A percentile compares a stretch with the other conserved stretches of the same genome.
These are phyloP conservation scores for Entomortierella beljakovae DNA, from an alignment of 192 early-diverging fungal genomes.

Conservation along the genomic window DNA sequence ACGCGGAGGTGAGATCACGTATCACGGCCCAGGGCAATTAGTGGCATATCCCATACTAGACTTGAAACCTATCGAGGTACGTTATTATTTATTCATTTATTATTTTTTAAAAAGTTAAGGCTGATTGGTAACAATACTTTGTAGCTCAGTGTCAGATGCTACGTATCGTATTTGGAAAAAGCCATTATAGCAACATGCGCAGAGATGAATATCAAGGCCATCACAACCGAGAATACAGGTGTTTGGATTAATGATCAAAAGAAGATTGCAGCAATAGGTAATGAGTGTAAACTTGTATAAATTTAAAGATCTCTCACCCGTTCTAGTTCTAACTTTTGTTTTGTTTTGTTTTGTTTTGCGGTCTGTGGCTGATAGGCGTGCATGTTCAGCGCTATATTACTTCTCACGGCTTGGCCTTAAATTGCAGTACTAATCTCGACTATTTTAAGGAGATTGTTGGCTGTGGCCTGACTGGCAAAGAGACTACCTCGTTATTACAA, in stretches of 20 bases:
- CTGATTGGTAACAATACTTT: neutral
- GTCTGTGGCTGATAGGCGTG: constrained; percentile 64
- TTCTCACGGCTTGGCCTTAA: constrained; percentile 94
- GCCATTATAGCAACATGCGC: constrained; percentile 80
- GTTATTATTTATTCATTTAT: constrained; percentile 2
- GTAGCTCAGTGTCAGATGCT: constrained; percentile 77
- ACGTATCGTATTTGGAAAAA: constrained; percentile 83
- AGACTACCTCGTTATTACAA: constrained; percentile 77
- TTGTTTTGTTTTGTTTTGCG: neutral
- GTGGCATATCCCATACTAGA: constrained; percentile 94
- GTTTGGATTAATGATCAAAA: constrained; percentile 88
- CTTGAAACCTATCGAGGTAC: constrained; percentile 76
- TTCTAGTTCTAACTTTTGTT: too few species aligned
- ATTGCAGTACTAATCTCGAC: constrained; percentile 88
- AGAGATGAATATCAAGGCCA: constrained; percentile 72
- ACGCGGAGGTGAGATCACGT: constrained; percentile 95
- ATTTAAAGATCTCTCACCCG: too few species aligned
- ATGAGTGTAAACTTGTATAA: neutral
- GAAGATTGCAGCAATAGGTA: constrained; percentile 96
- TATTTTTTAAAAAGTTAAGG: neutral
- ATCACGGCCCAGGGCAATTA: constrained; percentile 97
- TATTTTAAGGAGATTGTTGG: constrained; percentile 94
- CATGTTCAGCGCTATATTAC: constrained; percentile 91
- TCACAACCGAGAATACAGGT: constrained; percentile 81
- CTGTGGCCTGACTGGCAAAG: constrained; percentile 86